Base-by-base conservation (phyloP, 345 rosid genomes). In the Erysimum cheiranthoides region DNA sequence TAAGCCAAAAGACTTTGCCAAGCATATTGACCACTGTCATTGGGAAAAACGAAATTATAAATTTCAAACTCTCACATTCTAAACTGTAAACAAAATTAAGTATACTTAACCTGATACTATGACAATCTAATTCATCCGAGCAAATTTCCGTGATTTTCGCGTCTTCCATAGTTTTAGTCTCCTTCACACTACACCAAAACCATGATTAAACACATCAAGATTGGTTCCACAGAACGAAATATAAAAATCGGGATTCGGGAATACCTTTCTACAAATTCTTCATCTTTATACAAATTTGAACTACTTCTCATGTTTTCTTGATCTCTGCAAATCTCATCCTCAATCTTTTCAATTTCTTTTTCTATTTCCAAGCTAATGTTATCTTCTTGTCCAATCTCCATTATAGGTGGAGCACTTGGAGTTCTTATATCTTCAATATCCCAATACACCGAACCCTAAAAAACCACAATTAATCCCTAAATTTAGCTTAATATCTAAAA, bases 1-100 rank as follows among this genome's bases (percentile, higher is more conserved):
- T 95, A 90, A 40, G 99, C 86, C 71, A 94, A 74, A 50, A 94
- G 84, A 77, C 92, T 88, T 85, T 95, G 97, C 99, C 97, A 92
- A 21, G 97, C 97, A 80, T 83, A 80, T 74, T 90, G 97, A 70
- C 88, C 90, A 73, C 99, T 90, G 88, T 79, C 75, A 31, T 35
- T 68, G 3, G n/a, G n/a, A n/a, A 49, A 60, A 53, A 10, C 13
- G 45, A n/a, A n/a, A n/a, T n/a, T n/a, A n/a, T n/a, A 62, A 53
- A 32, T 8, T 36, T 46, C 40, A 74, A 17, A 16, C n/a, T 14
- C 18, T n/a, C n/a, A 45, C 8, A 32, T 11, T 12, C 5, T 18
- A 28, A 36, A 10, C 10, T 38, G 4, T 46, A 35, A 57, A 40
- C 7, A 47, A 57, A 45, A 21, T 51, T n/a, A 53, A 36, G 38